phyloP scores from a whole-genome alignment of 2,329 filamentous ascomycete species.

The Cryphonectria radicalis region DNA sequence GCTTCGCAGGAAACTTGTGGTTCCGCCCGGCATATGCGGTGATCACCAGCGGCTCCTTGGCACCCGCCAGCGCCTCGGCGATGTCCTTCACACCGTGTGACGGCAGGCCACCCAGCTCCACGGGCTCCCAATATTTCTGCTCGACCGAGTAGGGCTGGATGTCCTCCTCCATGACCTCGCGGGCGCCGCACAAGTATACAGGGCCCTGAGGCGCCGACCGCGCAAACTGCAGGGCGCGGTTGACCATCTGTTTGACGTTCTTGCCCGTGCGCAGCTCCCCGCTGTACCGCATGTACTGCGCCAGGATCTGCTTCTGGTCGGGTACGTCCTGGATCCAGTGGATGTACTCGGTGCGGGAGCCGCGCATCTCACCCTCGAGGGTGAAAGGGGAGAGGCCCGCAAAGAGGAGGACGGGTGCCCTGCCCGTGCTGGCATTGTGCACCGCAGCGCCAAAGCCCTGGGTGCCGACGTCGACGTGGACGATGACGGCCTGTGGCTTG shows the following conservation, averaged over 20 bases:
- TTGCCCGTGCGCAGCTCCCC: constrained; percentile 82
- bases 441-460: constrained; percentile 73
- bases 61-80: constrained; percentile 64
- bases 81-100: constrained; percentile 60
- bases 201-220: constrained; percentile 77
- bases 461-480: constrained; percentile 77
- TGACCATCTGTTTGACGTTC: constrained; percentile 90
- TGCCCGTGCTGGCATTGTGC: constrained; percentile 71
- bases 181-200: constrained; percentile 76
- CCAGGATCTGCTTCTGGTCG: constrained; percentile 59
- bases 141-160: constrained; percentile 73
- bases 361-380: constrained; percentile 47
- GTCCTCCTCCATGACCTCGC: constrained; percentile 86
- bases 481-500: constrained; percentile 71
- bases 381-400: constrained; percentile 50
- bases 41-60: constrained; percentile 69
- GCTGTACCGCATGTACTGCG: constrained; percentile 83
- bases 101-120: constrained; percentile 66
- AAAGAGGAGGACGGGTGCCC: constrained; percentile 62
- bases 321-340: constrained; percentile 50
- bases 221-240: constrained; percentile 81
- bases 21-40: constrained; percentile 75
- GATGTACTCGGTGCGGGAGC: constrained; percentile 47
- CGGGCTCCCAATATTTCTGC: constrained; percentile 71
- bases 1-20: constrained; percentile 60